Evolutionary conservation across 1,284 basidiomycete genomes (phyloP).

Genomic region (Cutaneotrichosporon daszewskae): DNA sequence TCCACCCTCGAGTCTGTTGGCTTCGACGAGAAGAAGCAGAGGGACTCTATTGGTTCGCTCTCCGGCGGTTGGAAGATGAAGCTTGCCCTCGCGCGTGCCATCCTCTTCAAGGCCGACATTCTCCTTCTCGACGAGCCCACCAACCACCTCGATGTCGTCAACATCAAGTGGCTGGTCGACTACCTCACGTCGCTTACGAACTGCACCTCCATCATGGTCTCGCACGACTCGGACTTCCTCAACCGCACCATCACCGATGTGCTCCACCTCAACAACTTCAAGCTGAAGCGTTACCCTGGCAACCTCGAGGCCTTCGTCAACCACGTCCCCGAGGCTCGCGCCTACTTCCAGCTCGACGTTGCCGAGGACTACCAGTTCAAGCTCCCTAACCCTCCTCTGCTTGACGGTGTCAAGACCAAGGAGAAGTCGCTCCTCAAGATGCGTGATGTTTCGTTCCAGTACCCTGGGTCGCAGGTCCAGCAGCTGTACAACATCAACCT

Average conservation of each 20-base stretch:
- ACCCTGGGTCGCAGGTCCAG: constrained; percentile 75
- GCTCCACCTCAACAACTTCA: constrained; percentile 98
- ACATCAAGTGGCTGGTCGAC: constrained; percentile 92
- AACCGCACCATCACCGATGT: constrained; percentile 99
- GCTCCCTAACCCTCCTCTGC: constrained; percentile 88
- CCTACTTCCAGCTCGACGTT: constrained; percentile 92
- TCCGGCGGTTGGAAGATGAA: constrained; percentile 99
- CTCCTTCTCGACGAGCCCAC: constrained; percentile 95
- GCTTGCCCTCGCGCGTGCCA: constrained; percentile 94
- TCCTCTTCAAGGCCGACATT: constrained; percentile 98
- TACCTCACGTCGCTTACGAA: constrained; percentile 83
- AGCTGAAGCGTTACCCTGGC: constrained; percentile 93
- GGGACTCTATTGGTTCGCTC: constrained; percentile 76
- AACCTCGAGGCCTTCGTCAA: constrained; percentile 96
- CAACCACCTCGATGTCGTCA: constrained; percentile 96
- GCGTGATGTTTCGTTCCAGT: constrained; percentile 96
- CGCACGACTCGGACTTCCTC: constrained; percentile 97
- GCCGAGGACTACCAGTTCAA: constrained; percentile 95
- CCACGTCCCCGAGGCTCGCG: constrained; percentile 93
- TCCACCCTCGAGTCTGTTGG: constrained; percentile 83
- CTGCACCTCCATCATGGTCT: constrained; percentile 97
- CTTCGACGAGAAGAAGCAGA: constrained; percentile 81
- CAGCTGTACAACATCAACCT: constrained; percentile 92
- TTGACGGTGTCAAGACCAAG: constrained; percentile 99
- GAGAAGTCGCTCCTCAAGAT: constrained; percentile 97